Base-by-base conservation (phyloP, 2,329 filamentous ascomycete genomes). In the Fusarium sp. region DNA sequence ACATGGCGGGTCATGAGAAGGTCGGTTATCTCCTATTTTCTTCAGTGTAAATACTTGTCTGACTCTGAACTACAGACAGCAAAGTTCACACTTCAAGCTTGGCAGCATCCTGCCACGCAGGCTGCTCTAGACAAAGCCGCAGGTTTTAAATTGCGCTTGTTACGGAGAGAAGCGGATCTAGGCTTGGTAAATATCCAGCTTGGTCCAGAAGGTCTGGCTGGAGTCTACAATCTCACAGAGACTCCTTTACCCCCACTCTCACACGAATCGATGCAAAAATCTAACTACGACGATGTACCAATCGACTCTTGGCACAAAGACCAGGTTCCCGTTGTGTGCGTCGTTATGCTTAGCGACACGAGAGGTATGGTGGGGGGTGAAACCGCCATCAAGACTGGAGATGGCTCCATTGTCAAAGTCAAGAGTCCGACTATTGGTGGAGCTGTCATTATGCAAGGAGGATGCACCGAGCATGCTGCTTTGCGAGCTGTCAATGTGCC, bases 341-440 rank as follows among this genome's bases (percentile, higher is more conserved):
- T 68, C 20, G 33, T 59, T 8, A 68, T 68, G 66, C 64, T 68
- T 7, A 68, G 65, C 17, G 64, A 68, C 30, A 61, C 54, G 19
- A 53, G 41, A 7, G 46, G 43, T 9, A 68, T 68, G 66, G 33
- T 57, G 20, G 66, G 66, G 7, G 66, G 66, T 4, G 66, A 68
- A 15, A 68, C 66, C 6, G 66, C 50, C 1, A 48, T 65, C 17
- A 58, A 41, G 4, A 56, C 32, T 11, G 50, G 56, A 19, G 43
- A 54, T 9, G 51, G 51, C 0, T 39, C 43, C 5, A 30, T 48
- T n/a, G 51, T 25, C 0, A 54, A 54, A 4, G 51, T 54, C 3
- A 54, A 54, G 7, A 54, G 51, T 13, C 51, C 51, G 11, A 17
- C 7, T 3, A 25, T 54, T 0, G 51, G 51, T 2, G 51, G 51